These are phyloP conservation scores for Rhizomucor miehei DNA, from an alignment of 371 early-diverging fungal genomes.

Conservation along the genomic window DNA sequence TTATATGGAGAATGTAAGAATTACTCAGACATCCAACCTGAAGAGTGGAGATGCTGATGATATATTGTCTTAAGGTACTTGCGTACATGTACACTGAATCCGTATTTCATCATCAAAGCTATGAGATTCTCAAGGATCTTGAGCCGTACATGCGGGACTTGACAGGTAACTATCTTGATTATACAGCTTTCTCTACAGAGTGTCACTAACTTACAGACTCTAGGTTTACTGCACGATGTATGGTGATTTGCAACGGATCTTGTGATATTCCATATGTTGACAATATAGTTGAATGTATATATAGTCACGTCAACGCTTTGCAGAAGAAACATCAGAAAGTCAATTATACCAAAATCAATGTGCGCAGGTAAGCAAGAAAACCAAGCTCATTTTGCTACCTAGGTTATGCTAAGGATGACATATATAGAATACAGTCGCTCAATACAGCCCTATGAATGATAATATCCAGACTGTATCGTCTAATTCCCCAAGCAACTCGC, in stretches of 20 bases:
- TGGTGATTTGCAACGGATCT: neutral
- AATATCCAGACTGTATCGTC: neutral
- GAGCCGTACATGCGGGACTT: slow-evolving; percentile 77
- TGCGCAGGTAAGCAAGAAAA: slow-evolving; percentile 16
- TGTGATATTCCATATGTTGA: neutral
- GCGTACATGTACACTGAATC: slow-evolving; percentile 73
- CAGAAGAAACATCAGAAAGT: slow-evolving; percentile 36
- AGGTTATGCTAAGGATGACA: neutral
- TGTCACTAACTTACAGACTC: too few relatives aligned
- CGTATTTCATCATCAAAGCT: slow-evolving; percentile 75
- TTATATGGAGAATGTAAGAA: slow-evolving; percentile 71
- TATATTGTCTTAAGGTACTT: slow-evolving; percentile 38
- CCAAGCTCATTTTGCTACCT: neutral
- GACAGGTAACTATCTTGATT: slow-evolving; percentile 33
- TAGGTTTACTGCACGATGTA: slow-evolving; percentile 46
- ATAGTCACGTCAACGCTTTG: slow-evolving; percentile 40
- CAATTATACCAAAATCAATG: slow-evolving; percentile 28
- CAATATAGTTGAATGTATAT: neutral
- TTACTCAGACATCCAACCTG: neutral
- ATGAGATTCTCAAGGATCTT: slow-evolving; percentile 69
- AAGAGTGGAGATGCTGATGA: neutral
- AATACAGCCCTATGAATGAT: slow-evolving; percentile 31
- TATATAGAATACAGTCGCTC: slow-evolving; percentile 20
- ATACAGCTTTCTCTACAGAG: too few relatives aligned
- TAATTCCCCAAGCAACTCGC: neutral